phyloP scores from a whole-genome alignment of 1,139 yeast genomes.

The Debaryomyces singareniensis region DNA sequence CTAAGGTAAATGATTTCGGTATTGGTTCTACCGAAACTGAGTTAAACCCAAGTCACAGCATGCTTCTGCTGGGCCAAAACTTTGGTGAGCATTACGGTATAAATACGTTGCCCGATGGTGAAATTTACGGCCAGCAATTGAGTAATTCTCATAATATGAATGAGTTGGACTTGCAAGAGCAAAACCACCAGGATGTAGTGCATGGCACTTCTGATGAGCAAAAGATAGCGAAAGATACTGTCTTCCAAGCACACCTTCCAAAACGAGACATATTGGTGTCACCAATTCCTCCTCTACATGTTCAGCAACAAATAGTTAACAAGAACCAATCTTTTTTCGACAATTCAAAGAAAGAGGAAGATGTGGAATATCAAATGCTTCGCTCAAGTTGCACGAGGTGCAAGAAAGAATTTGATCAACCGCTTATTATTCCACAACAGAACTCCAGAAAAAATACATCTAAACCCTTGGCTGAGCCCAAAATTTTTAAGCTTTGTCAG shows the following conservation, averaged over 20 bases:
- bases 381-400: conserved; percentile 46
- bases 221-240: no score
- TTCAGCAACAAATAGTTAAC: conserved; percentile 36
- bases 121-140: background rate
- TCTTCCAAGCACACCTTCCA: background rate
- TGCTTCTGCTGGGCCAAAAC: background rate
- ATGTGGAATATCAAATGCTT: conserved; percentile 10
- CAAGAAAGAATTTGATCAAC: conserved; percentile 50
- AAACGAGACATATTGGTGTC: conserved; percentile 21
- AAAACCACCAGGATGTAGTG: conserved; percentile 6
- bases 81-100: background rate
- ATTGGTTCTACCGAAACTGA: background rate
- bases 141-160: no score
- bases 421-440: conserved; percentile 32
- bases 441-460: conserved; percentile 11
- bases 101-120: background rate
- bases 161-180: no score
- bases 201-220: no score
- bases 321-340: conserved; percentile 4
- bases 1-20: background rate
- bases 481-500: conserved; percentile 50
- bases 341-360: conserved; percentile 2
- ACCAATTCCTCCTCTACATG: conserved; percentile 42
- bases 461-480: conserved; percentile 36
- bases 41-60: background rate